These are phyloP conservation scores for Decorospora gaudefroyi DNA, from an alignment of 2,329 filamentous ascomycete genomes.

Conservation along the genomic window DNA sequence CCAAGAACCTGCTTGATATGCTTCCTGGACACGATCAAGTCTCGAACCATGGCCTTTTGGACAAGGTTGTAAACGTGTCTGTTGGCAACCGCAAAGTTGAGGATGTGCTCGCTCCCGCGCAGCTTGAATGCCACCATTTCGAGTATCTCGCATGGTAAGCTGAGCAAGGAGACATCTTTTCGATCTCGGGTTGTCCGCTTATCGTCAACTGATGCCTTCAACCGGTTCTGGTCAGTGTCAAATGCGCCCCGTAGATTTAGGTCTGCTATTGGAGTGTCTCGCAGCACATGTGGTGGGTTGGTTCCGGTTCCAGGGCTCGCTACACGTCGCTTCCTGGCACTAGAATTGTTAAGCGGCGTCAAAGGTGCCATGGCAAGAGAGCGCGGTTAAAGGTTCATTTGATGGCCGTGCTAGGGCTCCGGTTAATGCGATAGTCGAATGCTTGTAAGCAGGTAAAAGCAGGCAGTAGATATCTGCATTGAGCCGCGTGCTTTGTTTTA, in stretches of 20 bases:
- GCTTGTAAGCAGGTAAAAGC: neutral
- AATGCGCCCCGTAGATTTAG: neutral
- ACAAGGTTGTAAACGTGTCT: slow-evolving; percentile 16
- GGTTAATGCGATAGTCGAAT: neutral
- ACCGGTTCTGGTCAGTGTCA: neutral
- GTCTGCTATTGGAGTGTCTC: slow-evolving; percentile 5
- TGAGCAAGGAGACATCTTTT: slow-evolving; percentile 1
- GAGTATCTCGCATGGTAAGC: slow-evolving; percentile 19
- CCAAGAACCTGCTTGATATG: slow-evolving; percentile 16
- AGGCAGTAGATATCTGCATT: slow-evolving; percentile 6
- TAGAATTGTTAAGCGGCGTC: neutral
- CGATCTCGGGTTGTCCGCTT: neutral
- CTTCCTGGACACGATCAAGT: slow-evolving; percentile 13
- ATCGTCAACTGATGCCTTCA: neutral
- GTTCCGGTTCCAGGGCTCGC: slow-evolving; percentile 2
- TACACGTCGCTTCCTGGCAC: slow-evolving; percentile 13
- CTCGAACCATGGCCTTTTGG: slow-evolving; percentile 19
- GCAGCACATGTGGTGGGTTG: slow-evolving; percentile 2
- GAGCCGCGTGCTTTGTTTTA: slow-evolving; percentile 5
- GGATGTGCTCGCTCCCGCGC: neutral
- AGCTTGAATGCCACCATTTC: slow-evolving; percentile 12
- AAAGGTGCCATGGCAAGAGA: slow-evolving; percentile 9
- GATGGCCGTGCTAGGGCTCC: neutral
- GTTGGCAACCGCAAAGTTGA: slow-evolving; percentile 18
- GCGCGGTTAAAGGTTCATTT: neutral